Evolutionary conservation across 768 basidiomycete species (phyloP), one percentile per base, ranked within the genome.

Genomic region (Lepiota subincarnata): DNA sequence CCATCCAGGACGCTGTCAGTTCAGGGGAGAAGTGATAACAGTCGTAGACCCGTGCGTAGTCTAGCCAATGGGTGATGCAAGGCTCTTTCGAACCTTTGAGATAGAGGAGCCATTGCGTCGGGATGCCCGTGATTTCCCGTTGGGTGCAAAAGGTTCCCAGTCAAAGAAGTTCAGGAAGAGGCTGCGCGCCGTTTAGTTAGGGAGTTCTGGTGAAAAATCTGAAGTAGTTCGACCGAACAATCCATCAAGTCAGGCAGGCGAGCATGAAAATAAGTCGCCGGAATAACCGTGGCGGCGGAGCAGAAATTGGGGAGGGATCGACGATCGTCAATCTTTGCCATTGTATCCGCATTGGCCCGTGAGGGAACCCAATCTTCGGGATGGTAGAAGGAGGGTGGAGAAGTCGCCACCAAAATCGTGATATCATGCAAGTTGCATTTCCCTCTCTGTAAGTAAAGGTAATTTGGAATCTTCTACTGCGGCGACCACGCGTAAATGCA

Each of bases 401-500:
- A 37, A 35, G 34, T 26, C 50, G 31, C 14, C 48, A 50, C 31
- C 31, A 8, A 31, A 31, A 31, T 11, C 31, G 7, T 31, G 31
- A 31, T 40, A 40, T 34, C 40, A 51, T 50, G 26, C 39, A 36
- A 44, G 18, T 16, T 47, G 19, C 14, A 5, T 7, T 22, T 7
- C 18, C 22, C 35, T 8, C 31, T 19, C 14, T 44, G 18, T 35
- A 44, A 22, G 31, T 36, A 52, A 44, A 52, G 50, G 42, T 19
- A 52, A 16, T 36, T 45, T 35, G 42, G 42, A 13, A 18, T 37
- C 42, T 44, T 19, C 20, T 36, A 31, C 20, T 24, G 13, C 42
- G 34, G 50, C n/a, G 50, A 37, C 34, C 13, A 22, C 42, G 42
- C 42, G 37, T 44, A 22, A n/a, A 31, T 35, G 42, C 42, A 52